Evolutionary conservation across 306 rosid species (phyloP), one percentile per base, ranked within the genome.

Genomic region (peach (Prunus persica)): DNA sequence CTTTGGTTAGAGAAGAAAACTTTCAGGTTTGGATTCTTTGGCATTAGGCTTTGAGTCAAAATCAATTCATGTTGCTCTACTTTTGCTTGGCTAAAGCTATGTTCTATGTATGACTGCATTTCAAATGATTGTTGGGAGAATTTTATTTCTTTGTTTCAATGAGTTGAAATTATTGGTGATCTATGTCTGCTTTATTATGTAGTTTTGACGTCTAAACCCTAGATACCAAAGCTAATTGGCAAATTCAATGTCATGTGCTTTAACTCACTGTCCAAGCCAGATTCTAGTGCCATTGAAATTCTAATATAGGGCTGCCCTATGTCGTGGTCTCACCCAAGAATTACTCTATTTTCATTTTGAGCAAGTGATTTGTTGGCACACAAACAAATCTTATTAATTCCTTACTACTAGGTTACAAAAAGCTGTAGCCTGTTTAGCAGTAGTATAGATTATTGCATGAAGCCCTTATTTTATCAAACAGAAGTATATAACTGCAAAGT

Each of bases 1-100:
- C 30, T 27, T 27, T 27, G 28, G 30, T 19, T 67, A 25, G 49
- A 65, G 71, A 71, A 71, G 52, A 11, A 58, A 16, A 30, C 78
- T 60, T 79, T 77, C 84, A 88, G 91, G 96, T 88, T 69, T 67
- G 76, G 34, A 7, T 72, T 28, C 57, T 50, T 49, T 55, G 14
- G 45, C 52, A 61, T 34, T 12, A 11, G 8, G 49, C 65, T 24
- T 78, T 43, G 10, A 28, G 1, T 66, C 25, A 41, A 32, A 3
- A 8, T 34, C 20, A 9, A 32, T 5, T 32, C 38, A 32, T 34
- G 19, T 73, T 57, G 22, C 67, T 32, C 38, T 32, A 32, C 38
- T 32, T 15, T 30, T 28, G 2, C 43, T 38, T 38, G 9, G 9
- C 7, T 38, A 38, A 38, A 38, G 43, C 9, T 38, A 38, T 38